Evolutionary conservation across 2,329 filamentous ascomycete genomes (phyloP).

Genomic region (Ambrosiella cleistominuta): DNA sequence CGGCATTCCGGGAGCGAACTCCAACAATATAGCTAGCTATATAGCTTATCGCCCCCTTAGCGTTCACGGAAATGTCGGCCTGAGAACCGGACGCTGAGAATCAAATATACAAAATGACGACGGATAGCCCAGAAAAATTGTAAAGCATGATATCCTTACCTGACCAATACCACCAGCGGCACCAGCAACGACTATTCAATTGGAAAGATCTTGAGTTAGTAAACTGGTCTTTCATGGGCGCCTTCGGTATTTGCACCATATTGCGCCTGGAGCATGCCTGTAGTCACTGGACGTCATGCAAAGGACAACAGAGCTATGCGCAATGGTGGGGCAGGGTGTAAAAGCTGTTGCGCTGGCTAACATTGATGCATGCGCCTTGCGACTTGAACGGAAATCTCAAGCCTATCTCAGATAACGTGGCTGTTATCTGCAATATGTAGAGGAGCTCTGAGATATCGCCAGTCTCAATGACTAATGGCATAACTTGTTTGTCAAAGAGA

Average conservation of each 20-base stretch:
- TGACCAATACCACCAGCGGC: conserved; percentile 97
- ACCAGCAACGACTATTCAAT: conserved; percentile 58
- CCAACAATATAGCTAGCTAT: neutral
- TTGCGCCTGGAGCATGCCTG: neutral
- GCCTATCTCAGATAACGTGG: neutral
- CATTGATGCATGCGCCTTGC: neutral
- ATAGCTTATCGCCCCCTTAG: conserved; percentile 4
- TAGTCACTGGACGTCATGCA: neutral
- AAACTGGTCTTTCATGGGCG: neutral
- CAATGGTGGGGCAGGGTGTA: neutral
- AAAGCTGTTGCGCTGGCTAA: neutral
- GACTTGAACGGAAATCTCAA: neutral
- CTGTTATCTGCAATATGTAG: no score
- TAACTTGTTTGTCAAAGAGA: neutral
- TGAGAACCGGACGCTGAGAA: neutral
- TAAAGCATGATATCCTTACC: conserved; percentile 34
- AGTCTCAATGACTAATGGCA: no score
- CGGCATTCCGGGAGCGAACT: neutral
- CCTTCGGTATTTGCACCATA: neutral
- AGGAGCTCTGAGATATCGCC: no score
- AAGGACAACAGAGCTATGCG: neutral
- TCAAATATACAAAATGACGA: neutral
- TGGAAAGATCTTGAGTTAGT: conserved; percentile 12
- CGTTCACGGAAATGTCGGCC: neutral
- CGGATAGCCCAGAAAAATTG: neutral